Conservation (phyloP, 345 rosid genomes). For the Salix exigua region DNA sequence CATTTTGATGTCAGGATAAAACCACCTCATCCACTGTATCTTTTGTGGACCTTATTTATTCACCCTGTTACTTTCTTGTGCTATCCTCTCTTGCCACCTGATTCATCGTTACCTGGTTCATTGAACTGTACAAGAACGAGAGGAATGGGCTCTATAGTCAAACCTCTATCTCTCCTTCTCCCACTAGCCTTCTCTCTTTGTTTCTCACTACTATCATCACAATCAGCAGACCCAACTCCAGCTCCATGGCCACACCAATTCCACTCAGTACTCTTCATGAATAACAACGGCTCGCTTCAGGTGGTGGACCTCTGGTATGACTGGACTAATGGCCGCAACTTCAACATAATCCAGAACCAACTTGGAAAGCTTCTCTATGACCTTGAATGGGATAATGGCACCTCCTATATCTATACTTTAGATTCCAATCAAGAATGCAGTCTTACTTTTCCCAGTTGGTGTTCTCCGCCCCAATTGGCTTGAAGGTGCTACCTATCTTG, state of each 20-base stretch:
- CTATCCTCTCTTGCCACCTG: background rate
- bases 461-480: slow-evolving; percentile 60
- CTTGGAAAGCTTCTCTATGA: slow-evolving; percentile 48
- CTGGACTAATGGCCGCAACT: slow-evolving; percentile 61
- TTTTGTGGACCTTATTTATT: background rate
- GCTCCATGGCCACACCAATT: slow-evolving; percentile 61
- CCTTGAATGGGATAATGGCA: slow-evolving; percentile 67
- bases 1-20: background rate
- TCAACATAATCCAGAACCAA: slow-evolving; percentile 67
- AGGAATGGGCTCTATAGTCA: slow-evolving; percentile 14
- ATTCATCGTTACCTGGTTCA: background rate
- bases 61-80: background rate
- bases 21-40: too few species aligned
- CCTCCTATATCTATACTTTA: slow-evolving; percentile 46
- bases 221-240: slow-evolving; percentile 42
- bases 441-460: slow-evolving; percentile 43
- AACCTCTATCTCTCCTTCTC: slow-evolving; percentile 1
- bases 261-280: slow-evolving; percentile 55
- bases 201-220: slow-evolving; percentile 12
- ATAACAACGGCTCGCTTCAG: slow-evolving; percentile 54
- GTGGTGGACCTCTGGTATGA: slow-evolving; percentile 66
- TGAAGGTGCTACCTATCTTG: slow-evolving; percentile 56
- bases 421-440: slow-evolving; percentile 40
- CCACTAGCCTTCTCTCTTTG: background rate
- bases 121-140: background rate